These are phyloP conservation scores for Lasiosphaeris hirsuta DNA, from an alignment of 495 filamentous ascomycete genomes.

Conservation along the genomic window DNA sequence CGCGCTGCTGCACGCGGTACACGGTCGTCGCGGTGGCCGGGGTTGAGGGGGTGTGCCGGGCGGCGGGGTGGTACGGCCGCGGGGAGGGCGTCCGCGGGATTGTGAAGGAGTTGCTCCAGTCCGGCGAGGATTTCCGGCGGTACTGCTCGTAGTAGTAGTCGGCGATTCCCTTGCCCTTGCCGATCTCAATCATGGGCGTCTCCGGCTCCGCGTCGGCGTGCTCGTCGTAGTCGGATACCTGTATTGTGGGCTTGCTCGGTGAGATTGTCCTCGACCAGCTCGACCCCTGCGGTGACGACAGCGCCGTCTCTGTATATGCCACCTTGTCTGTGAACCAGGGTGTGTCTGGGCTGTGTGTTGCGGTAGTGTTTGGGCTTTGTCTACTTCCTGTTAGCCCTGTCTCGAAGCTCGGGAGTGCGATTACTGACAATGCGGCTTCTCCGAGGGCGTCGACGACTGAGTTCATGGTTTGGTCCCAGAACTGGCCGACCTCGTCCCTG, in stretches of 20 bases:
- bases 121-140: neutral
- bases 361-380: conserved; percentile 22
- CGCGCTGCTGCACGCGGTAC: neutral
- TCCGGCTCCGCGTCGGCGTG: neutral
- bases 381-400: neutral
- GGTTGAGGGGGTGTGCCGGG: neutral
- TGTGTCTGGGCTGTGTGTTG: conserved; percentile 18
- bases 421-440: conserved; percentile 12
- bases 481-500: neutral
- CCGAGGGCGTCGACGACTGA: conserved; percentile 25
- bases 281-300: conserved; percentile 17
- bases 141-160: conserved; percentile 10
- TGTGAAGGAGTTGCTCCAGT: neutral
- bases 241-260: conserved; percentile 1
- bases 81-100: neutral
- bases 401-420: neutral
- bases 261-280: conserved; percentile 16
- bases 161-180: conserved; percentile 17
- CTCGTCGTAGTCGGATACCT: conserved; percentile 1
- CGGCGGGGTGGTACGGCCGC: neutral
- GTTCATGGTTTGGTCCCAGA: conserved; percentile 22
- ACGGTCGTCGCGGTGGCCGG: conserved; percentile 6
- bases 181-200: conserved; percentile 6
- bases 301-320: conserved; percentile 17
- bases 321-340: conserved; percentile 23